Evolutionary conservation across 2,329 filamentous ascomycete genomes (phyloP).

Genomic region (Lachnum nothofagi): DNA sequence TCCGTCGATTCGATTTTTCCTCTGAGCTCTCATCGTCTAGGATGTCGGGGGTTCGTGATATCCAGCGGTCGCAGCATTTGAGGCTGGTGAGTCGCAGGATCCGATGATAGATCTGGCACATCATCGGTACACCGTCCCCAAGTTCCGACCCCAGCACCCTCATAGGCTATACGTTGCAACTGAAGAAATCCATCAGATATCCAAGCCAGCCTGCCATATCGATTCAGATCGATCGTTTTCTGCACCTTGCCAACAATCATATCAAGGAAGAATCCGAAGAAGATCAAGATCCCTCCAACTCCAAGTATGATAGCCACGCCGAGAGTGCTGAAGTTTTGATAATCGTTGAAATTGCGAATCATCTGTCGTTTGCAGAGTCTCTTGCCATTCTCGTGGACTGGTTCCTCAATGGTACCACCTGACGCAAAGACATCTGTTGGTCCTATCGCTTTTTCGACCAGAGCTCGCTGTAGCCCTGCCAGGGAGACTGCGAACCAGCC

Average conservation of each 20-base stretch:
- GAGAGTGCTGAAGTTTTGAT: constrained; percentile 17
- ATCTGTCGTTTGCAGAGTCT: constrained; percentile 16
- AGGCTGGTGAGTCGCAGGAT: no score
- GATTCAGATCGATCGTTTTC: not conserved
- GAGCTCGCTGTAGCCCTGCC: constrained; percentile 28
- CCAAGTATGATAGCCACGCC: constrained; percentile 13
- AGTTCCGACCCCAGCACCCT: constrained; percentile 10
- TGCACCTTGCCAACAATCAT: constrained; percentile 7
- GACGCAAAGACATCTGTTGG: constrained; percentile 10
- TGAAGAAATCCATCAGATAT: constrained; percentile 19
- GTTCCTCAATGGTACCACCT: not conserved
- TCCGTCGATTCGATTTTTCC: no score
- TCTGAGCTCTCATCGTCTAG: no score
- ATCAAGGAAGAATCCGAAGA: constrained; percentile 12
- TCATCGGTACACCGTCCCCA: constrained; percentile 1
- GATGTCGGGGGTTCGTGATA: no score
- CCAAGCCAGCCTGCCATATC: constrained; percentile 9
- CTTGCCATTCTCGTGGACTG: not conserved
- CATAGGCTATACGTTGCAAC: constrained; percentile 17
- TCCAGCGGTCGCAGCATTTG: no score
- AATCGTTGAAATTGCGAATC: constrained; percentile 11
- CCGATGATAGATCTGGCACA: no score
- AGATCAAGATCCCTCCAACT: constrained; percentile 6
- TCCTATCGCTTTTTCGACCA: constrained; percentile 26
- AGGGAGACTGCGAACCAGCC: constrained; percentile 30